Conservation (phyloP, 352 stramenopile species). For the Phytophthora chlamydospora region DNA sequence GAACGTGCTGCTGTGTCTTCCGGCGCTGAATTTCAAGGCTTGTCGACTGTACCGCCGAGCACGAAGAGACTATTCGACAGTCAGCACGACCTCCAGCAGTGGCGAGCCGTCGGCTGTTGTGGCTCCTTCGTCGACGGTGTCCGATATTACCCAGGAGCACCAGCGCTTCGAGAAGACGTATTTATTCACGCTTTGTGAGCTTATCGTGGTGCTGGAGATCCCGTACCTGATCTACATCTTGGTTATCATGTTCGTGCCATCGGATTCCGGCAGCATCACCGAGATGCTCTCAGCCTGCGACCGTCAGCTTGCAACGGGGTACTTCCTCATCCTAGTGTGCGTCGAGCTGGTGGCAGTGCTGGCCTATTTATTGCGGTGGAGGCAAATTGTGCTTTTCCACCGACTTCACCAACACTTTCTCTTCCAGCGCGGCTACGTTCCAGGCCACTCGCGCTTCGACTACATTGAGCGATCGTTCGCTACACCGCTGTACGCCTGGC, state of each 20-base stretch:
- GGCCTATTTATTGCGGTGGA: conserved; percentile 71
- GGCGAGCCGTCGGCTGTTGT: conserved; percentile 23
- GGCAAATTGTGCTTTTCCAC: conserved; percentile 84
- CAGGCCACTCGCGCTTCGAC: conserved; percentile 66
- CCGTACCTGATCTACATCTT: conserved; percentile 69
- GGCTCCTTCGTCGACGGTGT: conserved; percentile 32
- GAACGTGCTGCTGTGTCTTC: conserved; percentile 73
- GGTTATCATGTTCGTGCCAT: conserved; percentile 51
- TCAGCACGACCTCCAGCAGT: conserved; percentile 34
- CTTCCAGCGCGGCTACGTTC: conserved; percentile 68
- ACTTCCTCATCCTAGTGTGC: conserved; percentile 50
- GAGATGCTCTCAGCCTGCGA: conserved; percentile 41
- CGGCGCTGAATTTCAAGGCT: conserved; percentile 63
- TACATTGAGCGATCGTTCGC: conserved; percentile 65
- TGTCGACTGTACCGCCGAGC: conserved; percentile 59
- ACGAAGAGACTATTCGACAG: conserved; percentile 24
- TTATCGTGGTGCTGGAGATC: conserved; percentile 82
- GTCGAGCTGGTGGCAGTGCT: conserved; percentile 57
- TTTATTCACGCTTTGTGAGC: conserved; percentile 75
- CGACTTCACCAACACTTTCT: conserved; percentile 80
- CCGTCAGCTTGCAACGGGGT: conserved; percentile 29
- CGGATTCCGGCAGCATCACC: conserved; percentile 41
- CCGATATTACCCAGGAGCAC: conserved; percentile 50
- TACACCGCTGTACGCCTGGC: conserved; percentile 49
- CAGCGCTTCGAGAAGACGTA: conserved; percentile 70